A percentile compares a stretch with the other conserved stretches of the same genome.
Conservation (phyloP, 345 rosid species). For the Syzygium oleosum region DNA sequence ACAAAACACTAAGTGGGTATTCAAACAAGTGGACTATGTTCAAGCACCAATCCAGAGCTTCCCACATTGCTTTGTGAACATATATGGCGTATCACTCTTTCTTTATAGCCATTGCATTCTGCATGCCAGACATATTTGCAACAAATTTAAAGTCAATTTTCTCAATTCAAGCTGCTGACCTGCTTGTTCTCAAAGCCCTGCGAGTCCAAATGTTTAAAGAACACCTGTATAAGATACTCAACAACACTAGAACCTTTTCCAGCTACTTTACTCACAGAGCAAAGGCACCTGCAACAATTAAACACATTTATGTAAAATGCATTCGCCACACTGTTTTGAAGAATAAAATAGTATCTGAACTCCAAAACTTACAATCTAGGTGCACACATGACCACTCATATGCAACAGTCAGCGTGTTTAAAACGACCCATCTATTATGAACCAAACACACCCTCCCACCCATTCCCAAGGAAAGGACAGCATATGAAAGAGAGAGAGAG, state of each 20-base stretch:
- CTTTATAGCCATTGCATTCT: not conserved
- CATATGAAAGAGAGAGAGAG: not conserved
- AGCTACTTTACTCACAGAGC: slow-evolving; percentile 71
- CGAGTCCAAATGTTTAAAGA: slow-evolving; percentile 74
- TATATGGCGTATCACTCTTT: not conserved
- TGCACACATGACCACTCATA: not conserved
- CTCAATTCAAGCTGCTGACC: slow-evolving; percentile 36
- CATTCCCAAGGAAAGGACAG: not conserved
- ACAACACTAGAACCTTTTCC: slow-evolving; percentile 64
- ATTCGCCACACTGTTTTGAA: not conserved
- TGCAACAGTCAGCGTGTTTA: not conserved
- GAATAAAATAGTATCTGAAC: not conserved
- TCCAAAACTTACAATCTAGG: not conserved
- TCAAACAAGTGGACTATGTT: not conserved
- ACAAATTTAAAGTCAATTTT: not conserved
- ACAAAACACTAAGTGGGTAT: not conserved
- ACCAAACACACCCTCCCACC: not conserved
- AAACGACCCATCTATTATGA: not conserved
- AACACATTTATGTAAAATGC: not conserved
- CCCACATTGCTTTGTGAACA: not conserved
- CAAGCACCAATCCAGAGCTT: not conserved
- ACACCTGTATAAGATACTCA: slow-evolving; percentile 83
- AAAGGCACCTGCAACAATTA: slow-evolving; percentile 64
- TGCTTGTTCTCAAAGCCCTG: slow-evolving; percentile 69
- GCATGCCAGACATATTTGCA: not conserved